A percentile compares a stretch with the other conserved stretches of the same genome.
phyloP scores from a whole-genome alignment of 306 rosid species.

The Cicer chorassanicum region DNA sequence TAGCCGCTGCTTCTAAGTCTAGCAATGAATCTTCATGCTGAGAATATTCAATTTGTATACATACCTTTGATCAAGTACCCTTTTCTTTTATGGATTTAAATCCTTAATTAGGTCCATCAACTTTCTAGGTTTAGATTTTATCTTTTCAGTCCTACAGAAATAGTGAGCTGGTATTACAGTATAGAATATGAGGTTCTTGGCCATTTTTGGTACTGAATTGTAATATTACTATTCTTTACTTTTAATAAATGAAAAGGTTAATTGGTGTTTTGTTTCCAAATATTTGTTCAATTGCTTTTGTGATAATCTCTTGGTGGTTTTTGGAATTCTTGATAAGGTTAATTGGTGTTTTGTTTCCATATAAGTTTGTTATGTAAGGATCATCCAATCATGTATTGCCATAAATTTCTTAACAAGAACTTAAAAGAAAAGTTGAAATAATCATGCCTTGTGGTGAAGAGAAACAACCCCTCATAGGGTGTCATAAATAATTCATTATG shows the following conservation, averaged over 20 bases:
- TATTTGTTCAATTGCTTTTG: slow-evolving; percentile 24
- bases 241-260: slow-evolving; percentile 1
- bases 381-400: neutral
- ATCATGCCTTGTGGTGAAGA: neutral
- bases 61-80: neutral
- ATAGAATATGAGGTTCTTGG: slow-evolving; percentile 25
- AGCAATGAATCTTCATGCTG: slow-evolving; percentile 45
- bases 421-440: neutral
- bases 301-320: slow-evolving; percentile 21
- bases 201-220: slow-evolving; percentile 32
- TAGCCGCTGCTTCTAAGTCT: slow-evolving; percentile 38
- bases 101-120: neutral
- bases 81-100: slow-evolving; percentile 23
- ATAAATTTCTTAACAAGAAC: neutral
- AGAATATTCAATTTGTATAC: slow-evolving; percentile 28
- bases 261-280: slow-evolving; percentile 28
- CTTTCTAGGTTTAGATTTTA: neutral
- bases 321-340: neutral
- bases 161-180: slow-evolving; percentile 4
- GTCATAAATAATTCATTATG: neutral
- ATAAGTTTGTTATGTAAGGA: neutral
- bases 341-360: no score
- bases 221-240: neutral
- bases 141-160: slow-evolving; percentile 11
- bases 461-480: neutral